Percentiles rank a stretch among this genome's conserved stretches.
Conservation (phyloP, 495 filamentous ascomycete genomes). For the Neurospora terricola region DNA sequence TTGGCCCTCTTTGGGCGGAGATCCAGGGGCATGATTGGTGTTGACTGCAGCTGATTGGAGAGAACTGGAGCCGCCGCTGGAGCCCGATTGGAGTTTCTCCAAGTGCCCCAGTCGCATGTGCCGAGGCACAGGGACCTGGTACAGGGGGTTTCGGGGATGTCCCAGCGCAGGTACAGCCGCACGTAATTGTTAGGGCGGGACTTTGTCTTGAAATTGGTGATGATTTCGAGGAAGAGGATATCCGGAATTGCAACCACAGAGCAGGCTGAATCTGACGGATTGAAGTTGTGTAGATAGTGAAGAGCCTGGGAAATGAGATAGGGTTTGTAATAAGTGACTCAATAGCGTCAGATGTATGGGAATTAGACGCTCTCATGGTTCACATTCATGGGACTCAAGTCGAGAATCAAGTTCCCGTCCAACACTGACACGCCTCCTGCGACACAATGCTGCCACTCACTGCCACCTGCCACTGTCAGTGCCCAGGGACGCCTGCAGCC, state of each 20-base stretch:
- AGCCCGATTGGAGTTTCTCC: neutral
- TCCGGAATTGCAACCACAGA: neutral
- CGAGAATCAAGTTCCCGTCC: neutral
- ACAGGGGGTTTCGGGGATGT: neutral
- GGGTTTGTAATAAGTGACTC: neutral
- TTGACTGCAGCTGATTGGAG: neutral
- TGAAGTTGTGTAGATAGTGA: neutral
- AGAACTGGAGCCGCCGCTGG: neutral
- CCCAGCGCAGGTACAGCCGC: neutral
- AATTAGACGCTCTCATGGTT: neutral
- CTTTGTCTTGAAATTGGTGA: neutral
- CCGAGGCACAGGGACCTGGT: constrained; percentile 18
- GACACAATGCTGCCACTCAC: neutral
- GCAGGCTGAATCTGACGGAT: neutral
- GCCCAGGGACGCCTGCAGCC: neutral
- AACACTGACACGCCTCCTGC: neutral
- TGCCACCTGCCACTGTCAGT: neutral
- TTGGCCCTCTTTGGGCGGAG: neutral
- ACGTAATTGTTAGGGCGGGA: neutral
- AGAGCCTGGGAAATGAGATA: neutral
- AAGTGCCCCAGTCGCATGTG: constrained; percentile 20
- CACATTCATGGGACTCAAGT: neutral
- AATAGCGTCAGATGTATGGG: neutral
- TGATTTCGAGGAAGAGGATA: neutral
- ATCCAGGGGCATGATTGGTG: neutral